Percentiles rank a stretch among this genome's conserved stretches.
phyloP scores from a whole-genome alignment of 179 eudicot genomes.

The Pouteria campechiana region DNA sequence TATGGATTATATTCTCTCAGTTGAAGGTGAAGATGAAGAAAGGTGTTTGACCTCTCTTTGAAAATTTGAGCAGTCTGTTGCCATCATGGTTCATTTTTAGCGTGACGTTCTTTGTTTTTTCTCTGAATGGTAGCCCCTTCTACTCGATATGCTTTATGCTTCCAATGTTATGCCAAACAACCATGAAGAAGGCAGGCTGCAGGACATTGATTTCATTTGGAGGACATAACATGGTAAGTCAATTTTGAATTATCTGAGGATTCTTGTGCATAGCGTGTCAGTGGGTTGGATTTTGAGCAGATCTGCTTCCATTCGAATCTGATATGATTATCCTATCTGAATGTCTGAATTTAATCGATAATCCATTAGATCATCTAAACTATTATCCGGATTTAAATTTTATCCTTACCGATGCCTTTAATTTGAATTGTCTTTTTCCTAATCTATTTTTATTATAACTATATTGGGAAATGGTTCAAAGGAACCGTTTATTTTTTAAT shows the following conservation, averaged over 20 bases:
- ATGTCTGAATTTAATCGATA: no score
- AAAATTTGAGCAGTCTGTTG: background rate
- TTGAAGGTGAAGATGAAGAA: constrained; percentile 73
- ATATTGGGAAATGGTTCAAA: no score
- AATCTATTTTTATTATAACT: no score
- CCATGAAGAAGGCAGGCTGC: constrained; percentile 63
- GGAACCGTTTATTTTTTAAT: no score
- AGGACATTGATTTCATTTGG: constrained; percentile 51
- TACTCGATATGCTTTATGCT: constrained; percentile 68
- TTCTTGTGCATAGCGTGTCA: background rate
- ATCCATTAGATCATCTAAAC: no score
- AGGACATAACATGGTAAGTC: constrained; percentile 62
- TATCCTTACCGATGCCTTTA: no score
- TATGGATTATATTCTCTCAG: constrained; percentile 61
- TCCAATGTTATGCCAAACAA: constrained; percentile 83
- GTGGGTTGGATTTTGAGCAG: background rate
- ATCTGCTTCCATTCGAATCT: no score
- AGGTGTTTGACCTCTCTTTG: constrained; percentile 33
- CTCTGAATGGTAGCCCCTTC: constrained; percentile 51
- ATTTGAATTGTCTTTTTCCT: no score
- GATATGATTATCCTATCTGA: no score
- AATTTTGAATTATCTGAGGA: background rate
- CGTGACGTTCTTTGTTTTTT: background rate
- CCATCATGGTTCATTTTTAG: background rate
- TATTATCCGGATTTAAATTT: no score